Evolutionary conservation across 2,329 filamentous ascomycete genomes (phyloP).

Genomic region (Verticillium longisporum): DNA sequence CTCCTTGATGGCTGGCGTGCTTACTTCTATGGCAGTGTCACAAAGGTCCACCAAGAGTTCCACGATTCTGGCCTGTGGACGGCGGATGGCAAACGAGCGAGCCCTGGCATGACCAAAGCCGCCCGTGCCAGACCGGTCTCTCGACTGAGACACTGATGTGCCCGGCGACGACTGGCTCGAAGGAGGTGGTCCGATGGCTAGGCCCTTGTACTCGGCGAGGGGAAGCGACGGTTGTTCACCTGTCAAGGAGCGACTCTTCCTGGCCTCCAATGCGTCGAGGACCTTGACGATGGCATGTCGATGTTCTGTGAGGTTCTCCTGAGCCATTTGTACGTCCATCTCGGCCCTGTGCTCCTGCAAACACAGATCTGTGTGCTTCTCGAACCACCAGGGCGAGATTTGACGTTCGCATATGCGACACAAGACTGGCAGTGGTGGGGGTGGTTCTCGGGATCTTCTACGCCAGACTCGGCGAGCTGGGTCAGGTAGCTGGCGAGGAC

Average conservation of each 20-base stretch:
- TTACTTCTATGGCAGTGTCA: constrained; percentile 93
- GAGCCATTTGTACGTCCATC: constrained; percentile 94
- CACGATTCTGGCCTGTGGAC: constrained; percentile 87
- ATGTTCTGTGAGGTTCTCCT: constrained; percentile 88
- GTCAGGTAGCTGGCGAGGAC: constrained; percentile 92
- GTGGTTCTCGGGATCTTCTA: constrained; percentile 67
- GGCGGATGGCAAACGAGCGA: constrained; percentile 83
- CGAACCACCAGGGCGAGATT: constrained; percentile 98
- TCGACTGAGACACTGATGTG: constrained; percentile 63
- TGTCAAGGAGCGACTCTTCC: constrained; percentile 57
- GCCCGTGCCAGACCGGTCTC: constrained; percentile 62
- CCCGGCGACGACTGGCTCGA: constrained; percentile 67
- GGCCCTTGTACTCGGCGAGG: constrained; percentile 77
- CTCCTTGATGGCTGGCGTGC: constrained; percentile 88
- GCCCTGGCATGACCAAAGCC: constrained; percentile 74
- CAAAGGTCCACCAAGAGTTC: constrained; percentile 92
- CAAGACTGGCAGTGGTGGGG: constrained; percentile 79
- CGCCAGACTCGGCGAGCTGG: constrained; percentile 74
- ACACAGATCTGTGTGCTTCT: constrained; percentile 96
- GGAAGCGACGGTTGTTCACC: constrained; percentile 46
- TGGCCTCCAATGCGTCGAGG: constrained; percentile 81
- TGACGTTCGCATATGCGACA: constrained; percentile 97
- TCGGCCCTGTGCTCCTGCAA: constrained; percentile 93
- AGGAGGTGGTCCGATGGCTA: constrained; percentile 71
- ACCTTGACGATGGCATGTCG: constrained; percentile 93